Conservation (phyloP, 768 basidiomycete species). For the Trametes maxima region DNA sequence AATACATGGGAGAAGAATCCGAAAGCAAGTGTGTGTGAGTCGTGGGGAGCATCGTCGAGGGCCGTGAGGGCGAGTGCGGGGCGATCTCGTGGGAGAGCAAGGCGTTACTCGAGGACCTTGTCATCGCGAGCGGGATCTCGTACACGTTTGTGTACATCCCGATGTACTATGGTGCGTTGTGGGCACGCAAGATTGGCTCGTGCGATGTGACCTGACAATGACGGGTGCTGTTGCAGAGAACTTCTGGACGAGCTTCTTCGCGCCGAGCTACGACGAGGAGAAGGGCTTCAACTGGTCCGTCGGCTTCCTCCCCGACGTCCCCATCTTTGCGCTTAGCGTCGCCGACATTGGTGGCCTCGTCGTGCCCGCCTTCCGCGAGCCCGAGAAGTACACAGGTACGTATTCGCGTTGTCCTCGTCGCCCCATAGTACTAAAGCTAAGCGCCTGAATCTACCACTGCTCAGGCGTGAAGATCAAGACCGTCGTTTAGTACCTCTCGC, state of each 20-base stretch:
- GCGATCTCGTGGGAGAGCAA: constrained; percentile 13
- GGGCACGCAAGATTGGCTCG: too few species aligned
- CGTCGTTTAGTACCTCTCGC: constrained; percentile 10
- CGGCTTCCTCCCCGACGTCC: constrained; percentile 6
- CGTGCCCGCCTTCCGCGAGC: constrained; percentile 13
- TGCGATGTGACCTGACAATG: background rate
- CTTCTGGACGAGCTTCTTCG: constrained; percentile 16
- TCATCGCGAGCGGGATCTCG: too few species aligned
- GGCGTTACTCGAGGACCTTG: constrained; percentile 11
- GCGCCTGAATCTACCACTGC: background rate
- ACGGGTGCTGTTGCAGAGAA: constrained; percentile 1
- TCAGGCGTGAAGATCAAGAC: too few species aligned
- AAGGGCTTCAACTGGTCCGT: constrained; percentile 16
- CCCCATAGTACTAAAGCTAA: background rate
- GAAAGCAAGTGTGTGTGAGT: background rate
- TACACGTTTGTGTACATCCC: constrained; percentile 16
- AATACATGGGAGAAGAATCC: too few species aligned
- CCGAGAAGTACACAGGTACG: constrained; percentile 11
- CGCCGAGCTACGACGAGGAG: constrained; percentile 14
- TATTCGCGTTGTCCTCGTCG: background rate
- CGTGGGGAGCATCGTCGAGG: constrained; percentile 12
- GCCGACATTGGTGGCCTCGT: constrained; percentile 10
- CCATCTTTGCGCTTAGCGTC: constrained; percentile 14
- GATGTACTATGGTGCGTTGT: constrained; percentile 13
- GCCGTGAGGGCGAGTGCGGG: constrained; percentile 13